Evolutionary conservation across 2,329 filamentous ascomycete species (phyloP), one percentile per base, ranked within the genome.

Genomic region (Fusarium annulatum): DNA sequence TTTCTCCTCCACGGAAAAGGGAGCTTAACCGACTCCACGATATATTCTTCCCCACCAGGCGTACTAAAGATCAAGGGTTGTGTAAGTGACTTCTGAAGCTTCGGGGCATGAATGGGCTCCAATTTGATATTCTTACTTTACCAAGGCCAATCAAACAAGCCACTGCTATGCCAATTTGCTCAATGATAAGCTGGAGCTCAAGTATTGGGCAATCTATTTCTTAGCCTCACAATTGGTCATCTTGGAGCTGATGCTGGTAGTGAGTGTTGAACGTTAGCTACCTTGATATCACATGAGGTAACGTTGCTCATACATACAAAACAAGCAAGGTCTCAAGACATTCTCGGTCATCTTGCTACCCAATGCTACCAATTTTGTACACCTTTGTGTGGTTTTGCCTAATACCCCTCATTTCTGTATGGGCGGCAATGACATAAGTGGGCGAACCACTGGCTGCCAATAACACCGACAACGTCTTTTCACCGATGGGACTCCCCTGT

Each of bases 361-460:
- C 21, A 33, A 41, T 52, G 26, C 49, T 41, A n/a, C 19, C 34
- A 41, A 30, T 43, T 21, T 56, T 21, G 41, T 30, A 14, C 38
- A 34, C 46, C 18, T 42, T 33, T 42, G 46, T 38, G 26, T 43
- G 26, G 33, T n/a, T 53, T 38, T 56, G 26, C 26, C 26, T 28
- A 28, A 28, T 28, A 55, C 42, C 65, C 57, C 64, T 48, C 57
- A n/a, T 69, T 64, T 41, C 15, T 4, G 15, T 53, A 52, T 45
- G 26, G 43, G n/a, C 23, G 33, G 52, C 36, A 41, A 65, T 59
- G 49, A 53, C 46, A 41, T 67, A 63, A 61, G 43, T 49, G 19
- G 55, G 57, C 61, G 61, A 61, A 61, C 71, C 71, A 71, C 53
- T 52, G 39, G 55, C 61, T 36, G 63, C 26, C 52, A 46, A 46